These are phyloP conservation scores for Lepiota brunneoincarnata DNA, from an alignment of 768 basidiomycete genomes.

Conservation along the genomic window DNA sequence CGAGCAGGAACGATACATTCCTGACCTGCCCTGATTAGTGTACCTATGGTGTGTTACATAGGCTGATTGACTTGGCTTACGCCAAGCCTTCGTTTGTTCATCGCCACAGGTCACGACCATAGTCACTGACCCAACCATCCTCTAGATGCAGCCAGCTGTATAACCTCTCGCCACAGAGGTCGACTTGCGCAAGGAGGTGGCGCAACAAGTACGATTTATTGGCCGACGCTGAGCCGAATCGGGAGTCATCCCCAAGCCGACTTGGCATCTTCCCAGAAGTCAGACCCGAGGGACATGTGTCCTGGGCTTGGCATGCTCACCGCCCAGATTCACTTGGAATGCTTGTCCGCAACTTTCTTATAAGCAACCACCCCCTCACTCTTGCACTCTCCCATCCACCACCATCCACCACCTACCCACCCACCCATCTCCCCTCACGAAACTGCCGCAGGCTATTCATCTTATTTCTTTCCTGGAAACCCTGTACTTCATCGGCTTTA, in stretches of 20 bases:
- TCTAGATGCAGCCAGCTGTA: too few relatives aligned
- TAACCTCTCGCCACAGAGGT: not conserved
- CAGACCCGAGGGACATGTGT: conserved; percentile 12
- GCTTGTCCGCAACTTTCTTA: conserved; percentile 6
- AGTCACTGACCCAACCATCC: too few relatives aligned
- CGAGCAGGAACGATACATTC: not conserved
- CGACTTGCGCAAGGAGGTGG: not conserved
- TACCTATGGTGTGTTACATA: not conserved
- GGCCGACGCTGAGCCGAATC: not conserved
- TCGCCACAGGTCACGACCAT: too few relatives aligned
- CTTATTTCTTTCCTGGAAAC: not conserved
- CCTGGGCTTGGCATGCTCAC: conserved; percentile 9
- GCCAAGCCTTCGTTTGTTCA: conserved; percentile 1
- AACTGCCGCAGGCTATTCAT: not conserved
- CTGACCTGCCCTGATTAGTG: not conserved
- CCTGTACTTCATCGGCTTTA: not conserved
- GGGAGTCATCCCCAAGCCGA: not conserved
- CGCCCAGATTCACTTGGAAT: conserved; percentile 12
- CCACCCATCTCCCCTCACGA: not conserved
- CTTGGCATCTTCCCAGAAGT: conserved; percentile 14
- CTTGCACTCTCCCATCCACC: not conserved
- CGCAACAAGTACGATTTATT: not conserved
- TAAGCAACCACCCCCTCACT: not conserved
- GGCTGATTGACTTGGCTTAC: conserved; percentile 2
- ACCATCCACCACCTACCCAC: not conserved